phyloP scores from a whole-genome alignment of 306 rosid genomes.

The Fragaria ananassa region DNA sequence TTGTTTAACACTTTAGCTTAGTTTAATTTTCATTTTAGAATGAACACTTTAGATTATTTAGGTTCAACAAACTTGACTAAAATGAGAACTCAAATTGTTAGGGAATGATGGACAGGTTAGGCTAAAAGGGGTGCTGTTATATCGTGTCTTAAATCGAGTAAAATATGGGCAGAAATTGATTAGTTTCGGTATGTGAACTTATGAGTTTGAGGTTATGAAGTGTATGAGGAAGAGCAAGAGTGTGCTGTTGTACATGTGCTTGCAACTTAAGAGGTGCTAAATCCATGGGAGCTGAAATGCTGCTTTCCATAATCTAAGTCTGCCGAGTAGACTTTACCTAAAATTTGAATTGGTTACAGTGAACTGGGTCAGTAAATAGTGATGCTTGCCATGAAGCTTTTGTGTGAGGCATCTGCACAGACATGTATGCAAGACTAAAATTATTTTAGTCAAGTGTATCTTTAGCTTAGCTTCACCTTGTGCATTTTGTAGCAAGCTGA shows the following conservation, averaged over 20 bases:
- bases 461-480: constrained; percentile 7
- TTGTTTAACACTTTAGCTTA: too few relatives aligned
- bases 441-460: neutral
- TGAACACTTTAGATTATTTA: neutral
- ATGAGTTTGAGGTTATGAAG: neutral
- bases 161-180: neutral
- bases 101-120: neutral
- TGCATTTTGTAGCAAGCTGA: constrained; percentile 6
- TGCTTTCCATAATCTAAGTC: neutral
- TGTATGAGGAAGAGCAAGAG: neutral
- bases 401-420: constrained; percentile 2
- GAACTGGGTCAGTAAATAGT: neutral
- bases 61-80: neutral
- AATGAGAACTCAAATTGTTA: neutral
- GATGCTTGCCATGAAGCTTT: neutral
- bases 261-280: neutral
- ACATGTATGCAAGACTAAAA: neutral
- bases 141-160: neutral
- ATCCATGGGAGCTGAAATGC: neutral
- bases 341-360: neutral
- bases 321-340: neutral
- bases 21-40: neutral
- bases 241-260: neutral
- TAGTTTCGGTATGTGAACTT: neutral
- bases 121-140: neutral